phyloP scores from a whole-genome alignment of 306 rosid genomes.

The Quercus aquifolioides region DNA sequence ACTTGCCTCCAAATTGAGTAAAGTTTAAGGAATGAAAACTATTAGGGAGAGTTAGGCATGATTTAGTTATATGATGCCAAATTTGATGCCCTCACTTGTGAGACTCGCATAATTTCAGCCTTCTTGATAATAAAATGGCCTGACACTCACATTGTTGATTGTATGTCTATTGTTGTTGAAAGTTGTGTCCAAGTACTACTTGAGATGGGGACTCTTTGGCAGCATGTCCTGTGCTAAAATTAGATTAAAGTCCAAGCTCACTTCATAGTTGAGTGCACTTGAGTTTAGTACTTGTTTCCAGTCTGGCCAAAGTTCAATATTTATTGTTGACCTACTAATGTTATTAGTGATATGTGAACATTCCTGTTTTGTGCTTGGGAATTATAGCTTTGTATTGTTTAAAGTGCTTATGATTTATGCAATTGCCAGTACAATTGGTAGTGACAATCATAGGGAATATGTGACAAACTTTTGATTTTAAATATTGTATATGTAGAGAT shows the following conservation, averaged over 20 bases:
- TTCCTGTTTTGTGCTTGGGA: neutral
- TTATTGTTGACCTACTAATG: neutral
- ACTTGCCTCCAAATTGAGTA: too few species aligned
- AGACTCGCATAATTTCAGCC: neutral
- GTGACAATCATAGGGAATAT: neutral
- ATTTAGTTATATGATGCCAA: neutral
- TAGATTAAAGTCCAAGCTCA: too few species aligned
- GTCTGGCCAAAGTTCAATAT: neutral
- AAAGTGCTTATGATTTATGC: neutral
- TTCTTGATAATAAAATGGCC: neutral
- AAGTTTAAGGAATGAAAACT: neutral
- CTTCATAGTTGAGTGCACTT: neutral
- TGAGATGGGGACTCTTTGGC: neutral
- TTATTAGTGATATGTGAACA: neutral
- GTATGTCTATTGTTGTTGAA: neutral
- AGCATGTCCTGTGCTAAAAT: neutral
- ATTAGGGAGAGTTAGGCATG: neutral
- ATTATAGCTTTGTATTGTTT: neutral
- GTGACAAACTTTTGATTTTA: neutral
- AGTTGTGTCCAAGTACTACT: neutral
- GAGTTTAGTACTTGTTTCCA: neutral
- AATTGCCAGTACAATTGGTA: neutral
- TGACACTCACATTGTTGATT: neutral
- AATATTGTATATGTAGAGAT: neutral
- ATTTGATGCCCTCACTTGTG: neutral